phyloP scores from a whole-genome alignment of 2,329 filamentous ascomycete species.

The Tolypocladium paradoxum region DNA sequence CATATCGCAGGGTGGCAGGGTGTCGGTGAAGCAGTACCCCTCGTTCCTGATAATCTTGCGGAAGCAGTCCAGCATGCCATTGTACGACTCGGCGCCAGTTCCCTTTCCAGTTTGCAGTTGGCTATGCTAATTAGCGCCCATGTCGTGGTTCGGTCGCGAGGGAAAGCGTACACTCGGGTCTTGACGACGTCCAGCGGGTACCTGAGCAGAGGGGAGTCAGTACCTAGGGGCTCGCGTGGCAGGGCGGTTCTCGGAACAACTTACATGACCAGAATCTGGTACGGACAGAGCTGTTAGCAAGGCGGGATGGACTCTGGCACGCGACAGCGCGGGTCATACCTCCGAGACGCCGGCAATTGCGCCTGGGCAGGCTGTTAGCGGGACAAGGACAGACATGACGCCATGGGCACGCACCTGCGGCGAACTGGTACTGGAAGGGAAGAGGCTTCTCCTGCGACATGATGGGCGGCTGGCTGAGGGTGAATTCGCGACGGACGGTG shows the following conservation, averaged over 20 bases:
- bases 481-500: constrained; percentile 11
- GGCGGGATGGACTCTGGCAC: not conserved
- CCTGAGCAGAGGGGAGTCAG: constrained; percentile 40
- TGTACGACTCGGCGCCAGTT: constrained; percentile 75
- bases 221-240: constrained; percentile 2
- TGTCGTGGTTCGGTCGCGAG: not conserved
- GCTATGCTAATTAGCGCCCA: constrained; percentile 34
- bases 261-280: constrained; percentile 79
- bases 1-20: not conserved
- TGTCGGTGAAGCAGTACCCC: constrained; percentile 48
- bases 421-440: constrained; percentile 91
- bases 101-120: constrained; percentile 74
- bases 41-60: constrained; percentile 93
- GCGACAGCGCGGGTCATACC: constrained; percentile 35
- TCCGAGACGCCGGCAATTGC: constrained; percentile 97
- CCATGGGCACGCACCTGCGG: constrained; percentile 54
- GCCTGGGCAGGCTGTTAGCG: constrained; percentile 33
- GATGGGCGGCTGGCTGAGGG: constrained; percentile 20
- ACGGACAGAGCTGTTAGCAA: not conserved
- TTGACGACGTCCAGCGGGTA: constrained; percentile 98
- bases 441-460: constrained; percentile 66
- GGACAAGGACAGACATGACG: not conserved
- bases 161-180: constrained; percentile 71
- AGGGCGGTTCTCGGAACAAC: constrained; percentile 11
- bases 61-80: constrained; percentile 97